Base-by-base conservation (phyloP, 768 basidiomycete species). In the Tricholoma furcatifolium region DNA sequence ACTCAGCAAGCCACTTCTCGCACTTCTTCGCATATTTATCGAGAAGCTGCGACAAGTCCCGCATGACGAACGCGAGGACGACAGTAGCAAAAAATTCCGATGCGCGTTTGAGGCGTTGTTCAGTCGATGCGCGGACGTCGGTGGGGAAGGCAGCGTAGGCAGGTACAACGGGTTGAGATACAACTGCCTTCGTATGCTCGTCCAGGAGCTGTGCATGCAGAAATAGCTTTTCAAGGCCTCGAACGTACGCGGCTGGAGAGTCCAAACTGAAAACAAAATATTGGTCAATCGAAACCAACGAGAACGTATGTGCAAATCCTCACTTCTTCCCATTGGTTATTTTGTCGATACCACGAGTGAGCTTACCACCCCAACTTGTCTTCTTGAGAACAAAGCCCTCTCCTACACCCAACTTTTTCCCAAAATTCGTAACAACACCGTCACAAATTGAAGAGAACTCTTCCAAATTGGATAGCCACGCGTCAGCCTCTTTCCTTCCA, bases 11-110 rank as follows among this genome's bases (percentile, higher is more conserved):
- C 89, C 91, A 92, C 70, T 91, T 92, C 72, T 92, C 92, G 70
- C 90, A 91, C 67, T 91, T 90, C 79, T 93, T 93, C 58, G 87
- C 88, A 68, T 93, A 94, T 72, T 95, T 94, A 76, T 95, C 93
- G 56, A 95, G 76, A 45, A 95, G 71, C 62, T 87, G 84, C 38
- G 90, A 89, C 58, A 93, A 77, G 67, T 94, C 92, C 48, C 85
- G 84, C 62, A 96, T 84, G 62, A 96, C 91, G 66, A 96, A 94
- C 15, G 89, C 89, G 56, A 93, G 76, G 50, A 96, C 83, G 55
- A 94, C 91, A 48, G 79, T 88, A 21, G 89, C 89, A 61, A 95
- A 96, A 67, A 96, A 96, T 63, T 95, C 91, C n/a, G 91, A 92
- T 31, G 84, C 79, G 57, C 88, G 86, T 64, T 82, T 85, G 52